Percentiles rank a stretch among this genome's conserved stretches.
phyloP scores from a whole-genome alignment of 2,329 filamentous ascomycete genomes.

The Colletotrichum sp. region DNA sequence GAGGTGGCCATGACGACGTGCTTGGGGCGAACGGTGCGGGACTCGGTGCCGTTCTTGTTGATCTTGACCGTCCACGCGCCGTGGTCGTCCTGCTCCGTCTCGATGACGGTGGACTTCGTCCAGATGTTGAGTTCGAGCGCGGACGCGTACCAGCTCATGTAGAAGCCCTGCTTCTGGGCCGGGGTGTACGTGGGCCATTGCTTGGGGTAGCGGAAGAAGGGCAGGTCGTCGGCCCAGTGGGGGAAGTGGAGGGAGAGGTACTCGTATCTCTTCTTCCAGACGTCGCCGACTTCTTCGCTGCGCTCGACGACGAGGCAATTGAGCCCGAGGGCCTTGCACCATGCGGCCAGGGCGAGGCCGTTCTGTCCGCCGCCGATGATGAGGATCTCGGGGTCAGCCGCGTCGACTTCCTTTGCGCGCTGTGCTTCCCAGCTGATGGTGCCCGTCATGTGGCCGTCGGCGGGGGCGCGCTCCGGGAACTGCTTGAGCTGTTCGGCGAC shows the following conservation, averaged over 20 bases:
- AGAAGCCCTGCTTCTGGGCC: background rate
- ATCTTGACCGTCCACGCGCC: background rate
- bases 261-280: background rate
- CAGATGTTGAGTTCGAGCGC: background rate
- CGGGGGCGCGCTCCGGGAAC: background rate
- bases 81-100: background rate
- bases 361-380: background rate
- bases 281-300: conserved; percentile 38
- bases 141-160: background rate
- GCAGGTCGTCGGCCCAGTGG: background rate
- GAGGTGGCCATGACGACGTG: conserved; percentile 62
- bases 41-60: conserved; percentile 31
- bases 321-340: rapidly evolving
- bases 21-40: conserved; percentile 49
- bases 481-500: background rate
- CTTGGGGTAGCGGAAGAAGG: background rate
- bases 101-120: background rate
- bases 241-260: background rate
- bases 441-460: background rate
- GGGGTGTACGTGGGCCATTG: conserved; percentile 15
- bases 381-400: background rate
- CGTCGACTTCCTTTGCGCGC: background rate
- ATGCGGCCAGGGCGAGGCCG: background rate
- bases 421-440: background rate
- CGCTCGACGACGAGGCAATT: background rate